Evolutionary conservation across 495 filamentous ascomycete genomes (phyloP), one percentile per base, ranked within the genome.

Genomic region (Penicillium robsamsonii): DNA sequence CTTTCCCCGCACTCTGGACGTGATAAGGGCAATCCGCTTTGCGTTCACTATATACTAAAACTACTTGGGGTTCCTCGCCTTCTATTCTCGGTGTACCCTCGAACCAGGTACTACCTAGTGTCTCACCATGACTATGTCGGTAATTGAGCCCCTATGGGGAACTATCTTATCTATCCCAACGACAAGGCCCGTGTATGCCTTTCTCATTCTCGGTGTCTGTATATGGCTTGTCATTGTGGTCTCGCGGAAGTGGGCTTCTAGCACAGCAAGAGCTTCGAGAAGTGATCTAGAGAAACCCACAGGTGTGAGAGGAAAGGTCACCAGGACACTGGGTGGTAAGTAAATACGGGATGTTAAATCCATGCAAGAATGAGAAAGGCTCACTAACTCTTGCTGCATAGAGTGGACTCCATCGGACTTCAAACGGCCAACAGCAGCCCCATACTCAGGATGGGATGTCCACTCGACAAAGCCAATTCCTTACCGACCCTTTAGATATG

Each of bases 401-500:
- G 84, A 84, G 74, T 96, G 91, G 90, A 72, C 67, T 10, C 87
- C 88, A 1, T 83, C 82, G 4, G 69, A 81, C 45, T 95, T 91
- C 75, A 79, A 81, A 57, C 73, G 86, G 24, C 89, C 91, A 3
- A 72, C 77, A 11, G 86, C 90, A 40, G 33, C 77, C 0, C 82
- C 90, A 8, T 90, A 87, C 57, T 81, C 81, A 5, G 69, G 84
- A 67, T 95, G 91, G 91, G 80, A 88, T 58, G 67, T 94, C 35
- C 67, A 81, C 43, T 72, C 75, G 44, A 88, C 90, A 3, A 91
- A 89, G 60, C 89, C 91, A 4, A 81, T 91, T 15, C 88, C 89
- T 11, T 96, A 95, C 71, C 82, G 91, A 24, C 89, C 91, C 5
- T 95, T 95, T 69, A 82, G 86, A 72, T 84, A 92, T 75, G 91